phyloP scores from a whole-genome alignment of 2,329 filamentous ascomycete genomes.

The Cordyceps javanica region DNA sequence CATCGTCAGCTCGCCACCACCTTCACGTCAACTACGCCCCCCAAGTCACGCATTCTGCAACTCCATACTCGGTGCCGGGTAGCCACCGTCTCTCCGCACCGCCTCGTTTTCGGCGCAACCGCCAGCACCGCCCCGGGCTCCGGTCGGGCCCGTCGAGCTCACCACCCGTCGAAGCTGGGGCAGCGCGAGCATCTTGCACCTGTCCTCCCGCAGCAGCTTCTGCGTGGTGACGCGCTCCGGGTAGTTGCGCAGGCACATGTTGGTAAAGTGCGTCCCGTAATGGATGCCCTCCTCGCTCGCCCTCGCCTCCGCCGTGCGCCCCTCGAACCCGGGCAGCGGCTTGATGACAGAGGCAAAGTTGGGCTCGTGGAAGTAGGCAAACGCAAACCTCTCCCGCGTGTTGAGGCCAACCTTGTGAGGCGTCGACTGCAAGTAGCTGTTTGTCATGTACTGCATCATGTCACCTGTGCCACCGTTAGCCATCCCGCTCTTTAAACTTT shows the following conservation, averaged over 20 bases:
- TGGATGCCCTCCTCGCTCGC: too few relatives aligned
- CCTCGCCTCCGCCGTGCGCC: slow-evolving; percentile 24
- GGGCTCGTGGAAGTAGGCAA: slow-evolving; percentile 47
- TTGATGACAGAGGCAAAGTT: slow-evolving; percentile 40
- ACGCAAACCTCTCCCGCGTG: slow-evolving; percentile 39
- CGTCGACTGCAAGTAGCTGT: slow-evolving; percentile 38
- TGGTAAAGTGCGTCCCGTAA: slow-evolving; percentile 47
- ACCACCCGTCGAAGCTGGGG: slow-evolving; percentile 4
- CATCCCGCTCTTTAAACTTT: neutral
- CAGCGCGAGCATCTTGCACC: slow-evolving; percentile 18
- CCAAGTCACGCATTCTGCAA: neutral
- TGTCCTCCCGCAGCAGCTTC: slow-evolving; percentile 27
- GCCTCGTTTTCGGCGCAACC: neutral
- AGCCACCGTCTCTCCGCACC: neutral
- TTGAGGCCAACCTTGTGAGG: slow-evolving; percentile 47
- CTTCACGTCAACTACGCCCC: neutral
- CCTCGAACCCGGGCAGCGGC: slow-evolving; percentile 32
- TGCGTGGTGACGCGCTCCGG: slow-evolving; percentile 39
- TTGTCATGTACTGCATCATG: slow-evolving; percentile 47
- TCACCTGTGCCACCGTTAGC: slow-evolving; percentile 30
- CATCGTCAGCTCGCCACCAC: neutral
- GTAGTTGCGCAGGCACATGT: slow-evolving; percentile 46
- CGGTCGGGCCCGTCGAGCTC: neutral
- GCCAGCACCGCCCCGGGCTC: neutral
- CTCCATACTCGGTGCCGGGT: neutral